Conservation (phyloP, 345 rosid species). For the Sisymbrium irio region DNA sequence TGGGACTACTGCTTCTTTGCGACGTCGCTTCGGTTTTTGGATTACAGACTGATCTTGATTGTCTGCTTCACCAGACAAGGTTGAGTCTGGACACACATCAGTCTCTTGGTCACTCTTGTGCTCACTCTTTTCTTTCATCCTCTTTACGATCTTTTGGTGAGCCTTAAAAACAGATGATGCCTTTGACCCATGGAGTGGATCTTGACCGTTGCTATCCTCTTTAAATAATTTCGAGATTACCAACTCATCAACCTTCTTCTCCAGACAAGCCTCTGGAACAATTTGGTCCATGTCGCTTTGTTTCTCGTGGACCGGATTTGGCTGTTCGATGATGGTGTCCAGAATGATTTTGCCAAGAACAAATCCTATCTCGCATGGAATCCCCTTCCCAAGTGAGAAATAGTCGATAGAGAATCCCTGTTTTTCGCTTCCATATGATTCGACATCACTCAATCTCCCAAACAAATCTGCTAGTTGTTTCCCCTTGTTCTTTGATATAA, state of each 20-base stretch:
- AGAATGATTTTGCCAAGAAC: constrained; percentile 76
- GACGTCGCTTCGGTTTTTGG: constrained; percentile 10
- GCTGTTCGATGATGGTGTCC: constrained; percentile 48
- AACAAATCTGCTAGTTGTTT: constrained; percentile 40
- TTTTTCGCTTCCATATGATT: constrained; percentile 37
- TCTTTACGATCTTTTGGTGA: constrained; percentile 27
- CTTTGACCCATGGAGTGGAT: constrained; percentile 17
- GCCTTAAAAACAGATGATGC: constrained; percentile 18
- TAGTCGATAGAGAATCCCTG: constrained; percentile 42
- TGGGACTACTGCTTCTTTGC: constrained; percentile 10
- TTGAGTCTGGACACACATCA: constrained; percentile 1
- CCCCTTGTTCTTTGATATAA: constrained; percentile 54
- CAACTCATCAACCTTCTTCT: constrained; percentile 10
- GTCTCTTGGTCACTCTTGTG: constrained; percentile 11
- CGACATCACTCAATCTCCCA: constrained; percentile 39
- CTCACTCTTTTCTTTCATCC: constrained; percentile 20
- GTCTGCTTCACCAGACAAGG: not conserved
- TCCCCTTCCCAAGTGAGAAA: constrained; percentile 55
- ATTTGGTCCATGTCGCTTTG: not conserved
- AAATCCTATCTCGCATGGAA: constrained; percentile 54
- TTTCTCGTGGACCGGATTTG: constrained; percentile 26
- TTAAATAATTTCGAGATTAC: constrained; percentile 6
- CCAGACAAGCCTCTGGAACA: constrained; percentile 1
- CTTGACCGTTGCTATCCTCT: constrained; percentile 16
- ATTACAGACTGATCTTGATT: constrained; percentile 10